phyloP scores from a whole-genome alignment of 1,139 yeast species.

The Geotrichum klebahnii region DNA sequence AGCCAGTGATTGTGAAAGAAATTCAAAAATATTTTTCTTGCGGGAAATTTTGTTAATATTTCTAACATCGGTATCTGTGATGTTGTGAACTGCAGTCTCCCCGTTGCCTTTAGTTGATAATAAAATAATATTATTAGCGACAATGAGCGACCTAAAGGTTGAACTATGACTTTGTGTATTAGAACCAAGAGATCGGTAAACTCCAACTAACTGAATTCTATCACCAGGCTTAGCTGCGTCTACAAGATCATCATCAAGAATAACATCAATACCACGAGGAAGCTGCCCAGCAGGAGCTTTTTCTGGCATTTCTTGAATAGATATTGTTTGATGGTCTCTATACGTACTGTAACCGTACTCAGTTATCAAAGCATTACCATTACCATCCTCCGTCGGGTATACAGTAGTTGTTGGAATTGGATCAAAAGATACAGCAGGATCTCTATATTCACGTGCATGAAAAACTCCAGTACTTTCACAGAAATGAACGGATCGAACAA shows the following conservation, averaged over 20 bases:
- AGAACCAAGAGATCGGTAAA: conserved; percentile 86
- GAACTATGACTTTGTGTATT: conserved; percentile 47
- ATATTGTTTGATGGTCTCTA: conserved; percentile 87
- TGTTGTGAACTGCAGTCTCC: conserved; percentile 67
- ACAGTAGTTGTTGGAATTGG: conserved; percentile 81
- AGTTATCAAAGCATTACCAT: conserved; percentile 80
- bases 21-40: conserved; percentile 66
- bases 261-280: conserved; percentile 87
- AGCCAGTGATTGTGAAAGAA: conserved; percentile 81
- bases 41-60: conserved; percentile 77
- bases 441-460: conserved; percentile 88
- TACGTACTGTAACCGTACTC: conserved; percentile 93
- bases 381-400: conserved; percentile 90
- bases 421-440: conserved; percentile 85
- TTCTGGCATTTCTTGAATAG: conserved; percentile 98
- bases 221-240: conserved; percentile 95
- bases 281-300: conserved; percentile 97
- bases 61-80: conserved; percentile 80
- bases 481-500: conserved; percentile 88
- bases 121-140: conserved; percentile 87
- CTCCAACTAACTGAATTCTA: conserved; percentile 90
- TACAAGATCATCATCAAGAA: conserved; percentile 89
- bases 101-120: conserved; percentile 81
- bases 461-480: conserved; percentile 80
- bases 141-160: conserved; percentile 71